Base-by-base conservation (phyloP, 2,329 filamentous ascomycete genomes). In the Epichloe festucae region DNA sequence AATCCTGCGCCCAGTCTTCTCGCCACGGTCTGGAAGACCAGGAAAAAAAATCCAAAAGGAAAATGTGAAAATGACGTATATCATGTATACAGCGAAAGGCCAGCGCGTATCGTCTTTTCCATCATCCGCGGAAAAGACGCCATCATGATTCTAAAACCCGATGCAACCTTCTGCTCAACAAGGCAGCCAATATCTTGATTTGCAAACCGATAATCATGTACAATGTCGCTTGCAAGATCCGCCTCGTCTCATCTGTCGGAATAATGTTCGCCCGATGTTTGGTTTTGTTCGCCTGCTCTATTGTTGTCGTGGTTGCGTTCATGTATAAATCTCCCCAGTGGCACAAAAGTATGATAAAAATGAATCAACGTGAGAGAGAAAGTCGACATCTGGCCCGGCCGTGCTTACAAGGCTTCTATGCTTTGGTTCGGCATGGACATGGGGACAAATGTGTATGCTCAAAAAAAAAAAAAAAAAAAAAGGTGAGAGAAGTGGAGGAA, bases 331-430 rank as follows among this genome's bases (percentile, higher is more conserved):
- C 3, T 39, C 36, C 15, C 5, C 15, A 5, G 7, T n/a, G 10
- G 23, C 36, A 14, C 23, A 7, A 12, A 19, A n/a, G 12, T 21
- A 23, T 48, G 21, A 27, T 27, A n/a, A 17, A 4, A 19, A 15
- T n/a, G 12, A 45, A 17, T n/a, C 6, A 44, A 27, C 36, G 14
- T 39, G 35, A 23, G n/a, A 23, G n/a, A n/a, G 23, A 23, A 19
- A 41, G 4, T 48, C 38, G 35, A 21, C 17, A 39, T 12, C 15
- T 41, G 46, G 17, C 36, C n/a, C 10, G 7, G 23, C 36, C 46
- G 15, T 48, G 50, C 53, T 45, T 54, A 51, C 52, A 53, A 46
- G 46, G 52, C 49, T 48, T 53, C 52, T 53, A 53, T 53, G 44
- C 52, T 49, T 46, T 36, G 52, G 49, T 46, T 53, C 52, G 42